Base-by-base conservation (phyloP, 1,284 basidiomycete genomes). In the Ustilago nuda region DNA sequence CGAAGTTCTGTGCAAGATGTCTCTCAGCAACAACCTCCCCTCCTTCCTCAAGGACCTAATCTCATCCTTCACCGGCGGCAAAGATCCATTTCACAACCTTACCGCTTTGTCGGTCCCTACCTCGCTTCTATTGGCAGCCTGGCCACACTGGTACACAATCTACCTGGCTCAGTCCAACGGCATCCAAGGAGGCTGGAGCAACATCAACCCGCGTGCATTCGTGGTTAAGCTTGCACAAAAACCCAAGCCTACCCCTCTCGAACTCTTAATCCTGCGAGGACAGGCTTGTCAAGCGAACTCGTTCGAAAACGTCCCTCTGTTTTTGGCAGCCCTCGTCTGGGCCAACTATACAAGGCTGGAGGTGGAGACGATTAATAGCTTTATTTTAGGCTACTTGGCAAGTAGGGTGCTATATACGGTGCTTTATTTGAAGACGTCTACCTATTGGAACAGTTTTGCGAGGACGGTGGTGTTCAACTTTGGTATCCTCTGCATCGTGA, bases 121-220 rank as follows among this genome's bases (percentile, higher is more conserved):
- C 39, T 61, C 58, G 1, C 70, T 78, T 41, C 43, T 66, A 13
- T 35, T 80, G 19, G 76, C 79, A 3, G 79, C 79, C 3, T 43
- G 62, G 13, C 73, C 79, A 3, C 79, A 82, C 63, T 81, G 81
- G 81, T 81, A 79, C 59, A 75, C 80, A 3, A 82, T 82, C 65
- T 72, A 72, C 53, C 66, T 79, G 19, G 70, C 74, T 54, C 56
- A 80, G 39, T 53, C 55, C 30, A 71, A 78, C 61, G 70, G 74
- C 51, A 46, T 82, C 33, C 72, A 82, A 41, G 80, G 80, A 12
- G 81, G 81, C 17, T 82, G 81, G 81, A 60, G 56, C 39, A 82
- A 82, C 70, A 62, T 76, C 36, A 82, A 82, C 65, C 81, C 81
- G 1, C 72, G 81, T 13, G 57, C 61, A 51, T 82, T 61, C 51